These are phyloP conservation scores for Agrostemma githago DNA, from an alignment of 148 eudicot genomes.

Conservation along the genomic window DNA sequence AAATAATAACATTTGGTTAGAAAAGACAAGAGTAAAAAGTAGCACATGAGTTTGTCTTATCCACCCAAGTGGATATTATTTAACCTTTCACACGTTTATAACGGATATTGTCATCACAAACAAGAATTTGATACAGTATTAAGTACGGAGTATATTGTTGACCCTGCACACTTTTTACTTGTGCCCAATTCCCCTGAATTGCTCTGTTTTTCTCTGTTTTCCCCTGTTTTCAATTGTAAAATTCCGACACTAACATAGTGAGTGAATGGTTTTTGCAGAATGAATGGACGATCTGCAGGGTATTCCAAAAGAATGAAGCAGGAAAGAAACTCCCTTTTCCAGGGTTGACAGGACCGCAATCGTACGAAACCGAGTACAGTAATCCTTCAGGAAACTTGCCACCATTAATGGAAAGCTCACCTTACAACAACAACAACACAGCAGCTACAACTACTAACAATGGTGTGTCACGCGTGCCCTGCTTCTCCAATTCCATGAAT, in stretches of 20 bases:
- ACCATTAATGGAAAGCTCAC: constrained; percentile 51
- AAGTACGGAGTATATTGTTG: no score
- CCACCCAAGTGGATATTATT: no score
- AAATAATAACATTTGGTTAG: no score
- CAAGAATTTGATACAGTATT: no score
- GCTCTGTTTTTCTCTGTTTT: constrained; percentile 13
- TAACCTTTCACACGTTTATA: no score
- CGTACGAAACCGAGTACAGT: constrained; percentile 18
- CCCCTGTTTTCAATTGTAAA: neutral
- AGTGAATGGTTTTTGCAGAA: constrained; percentile 30
- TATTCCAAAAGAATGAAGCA: constrained; percentile 44
- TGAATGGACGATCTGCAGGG: constrained; percentile 68
- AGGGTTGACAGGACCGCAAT: constrained; percentile 21
- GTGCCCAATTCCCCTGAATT: constrained; percentile 9
- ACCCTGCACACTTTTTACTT: no score
- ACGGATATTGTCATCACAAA: no score
- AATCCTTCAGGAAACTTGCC: constrained; percentile 36
- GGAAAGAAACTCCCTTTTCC: constrained; percentile 40
- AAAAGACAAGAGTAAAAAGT: no score
- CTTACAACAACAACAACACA: constrained; percentile 11
- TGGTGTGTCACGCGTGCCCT: constrained; percentile 55
- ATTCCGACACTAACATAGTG: neutral
- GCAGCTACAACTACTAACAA: neutral
- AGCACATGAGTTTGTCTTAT: no score
- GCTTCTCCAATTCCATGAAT: constrained; percentile 76